A percentile compares a stretch with the other conserved stretches of the same genome.
Evolutionary conservation across 2,329 filamentous ascomycete species (phyloP).

Genomic region (Chrysosporium queenslandicum): DNA sequence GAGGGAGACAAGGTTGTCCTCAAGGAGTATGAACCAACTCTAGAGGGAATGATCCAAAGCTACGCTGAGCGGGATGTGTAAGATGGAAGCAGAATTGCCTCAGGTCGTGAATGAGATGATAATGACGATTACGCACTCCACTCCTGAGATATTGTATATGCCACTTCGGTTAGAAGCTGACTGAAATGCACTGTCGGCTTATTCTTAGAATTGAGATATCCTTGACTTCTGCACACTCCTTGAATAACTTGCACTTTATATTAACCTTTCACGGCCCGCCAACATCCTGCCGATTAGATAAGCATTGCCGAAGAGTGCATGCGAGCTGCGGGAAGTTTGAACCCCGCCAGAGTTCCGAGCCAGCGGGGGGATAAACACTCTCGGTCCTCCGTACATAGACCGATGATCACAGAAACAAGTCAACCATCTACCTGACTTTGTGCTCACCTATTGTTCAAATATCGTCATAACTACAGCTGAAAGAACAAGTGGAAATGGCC

Average conservation of each 20-base stretch:
- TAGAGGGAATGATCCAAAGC: conserved; percentile 74
- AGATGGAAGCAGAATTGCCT: conserved; percentile 3
- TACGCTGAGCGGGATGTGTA: conserved; percentile 53
- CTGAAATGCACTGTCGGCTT: neutral
- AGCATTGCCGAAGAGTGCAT: too few relatives aligned
- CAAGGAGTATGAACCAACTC: conserved; percentile 75
- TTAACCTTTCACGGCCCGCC: too few relatives aligned
- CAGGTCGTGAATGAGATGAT: neutral
- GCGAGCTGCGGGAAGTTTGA: neutral
- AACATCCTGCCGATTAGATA: too few relatives aligned
- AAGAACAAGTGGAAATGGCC: conserved; percentile 6
- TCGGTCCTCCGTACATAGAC: too few relatives aligned
- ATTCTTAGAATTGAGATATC: neutral
- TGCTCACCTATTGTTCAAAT: neutral
- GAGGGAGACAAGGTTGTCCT: conserved; percentile 60
- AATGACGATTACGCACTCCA: neutral
- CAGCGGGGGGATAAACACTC: neutral
- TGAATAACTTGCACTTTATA: too few relatives aligned
- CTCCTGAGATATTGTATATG: neutral
- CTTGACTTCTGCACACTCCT: neutral
- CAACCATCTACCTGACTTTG: too few relatives aligned
- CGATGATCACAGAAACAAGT: too few relatives aligned
- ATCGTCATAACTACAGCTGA: neutral
- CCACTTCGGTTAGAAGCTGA: neutral
- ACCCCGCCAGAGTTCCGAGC: too few relatives aligned